phyloP scores from a whole-genome alignment of 148 eudicot species.

The Agrostemma githago region DNA sequence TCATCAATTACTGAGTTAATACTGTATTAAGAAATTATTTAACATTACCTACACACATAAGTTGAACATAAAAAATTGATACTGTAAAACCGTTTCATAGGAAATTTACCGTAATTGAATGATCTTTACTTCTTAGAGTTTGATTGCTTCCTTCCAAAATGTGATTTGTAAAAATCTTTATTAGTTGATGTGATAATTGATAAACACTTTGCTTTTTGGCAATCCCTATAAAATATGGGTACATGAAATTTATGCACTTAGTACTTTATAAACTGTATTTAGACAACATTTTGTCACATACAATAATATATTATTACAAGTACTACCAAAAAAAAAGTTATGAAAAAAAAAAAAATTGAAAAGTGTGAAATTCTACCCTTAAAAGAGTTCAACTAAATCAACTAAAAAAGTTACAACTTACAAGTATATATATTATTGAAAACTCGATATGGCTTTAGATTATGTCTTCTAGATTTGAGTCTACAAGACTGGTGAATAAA shows the following conservation, averaged over 20 bases:
- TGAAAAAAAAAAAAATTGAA: not conserved
- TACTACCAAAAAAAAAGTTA: no score
- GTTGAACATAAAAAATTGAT: no score
- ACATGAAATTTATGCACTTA: conserved; percentile 13
- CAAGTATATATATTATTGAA: no score
- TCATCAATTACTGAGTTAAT: not conserved
- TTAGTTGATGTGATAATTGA: conserved; percentile 20
- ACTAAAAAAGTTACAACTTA: not conserved
- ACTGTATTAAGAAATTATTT: no score
- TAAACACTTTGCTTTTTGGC: conserved; percentile 10
- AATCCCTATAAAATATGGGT: conserved; percentile 18
- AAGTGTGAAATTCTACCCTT: not conserved
- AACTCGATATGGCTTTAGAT: no score
- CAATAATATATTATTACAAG: not conserved
- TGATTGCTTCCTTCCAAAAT: not conserved
- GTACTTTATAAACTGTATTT: not conserved
- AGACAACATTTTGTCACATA: not conserved
- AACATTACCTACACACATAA: no score
- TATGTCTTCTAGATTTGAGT: no score
- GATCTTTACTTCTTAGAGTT: conserved; percentile 9
- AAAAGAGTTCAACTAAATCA: no score
- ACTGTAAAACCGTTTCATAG: no score
- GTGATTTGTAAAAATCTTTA: conserved; percentile 9
- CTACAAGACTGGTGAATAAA: no score
- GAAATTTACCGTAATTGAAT: not conserved